Percentiles rank a stretch among this genome's conserved stretches.
phyloP scores from a whole-genome alignment of 1,284 basidiomycete genomes.

The Leccinum subatratum region DNA sequence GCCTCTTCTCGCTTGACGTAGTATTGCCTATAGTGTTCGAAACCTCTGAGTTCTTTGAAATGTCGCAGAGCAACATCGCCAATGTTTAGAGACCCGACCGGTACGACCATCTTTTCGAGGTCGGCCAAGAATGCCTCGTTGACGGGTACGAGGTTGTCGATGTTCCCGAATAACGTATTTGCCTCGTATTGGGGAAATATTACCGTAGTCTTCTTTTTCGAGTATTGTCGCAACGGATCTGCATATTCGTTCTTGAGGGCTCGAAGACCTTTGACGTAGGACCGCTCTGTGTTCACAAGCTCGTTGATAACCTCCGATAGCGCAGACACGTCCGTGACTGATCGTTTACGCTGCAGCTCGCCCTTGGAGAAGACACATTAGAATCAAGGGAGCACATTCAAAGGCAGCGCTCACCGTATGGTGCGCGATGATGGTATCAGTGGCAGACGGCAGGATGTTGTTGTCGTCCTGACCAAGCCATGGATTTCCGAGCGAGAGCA shows the following conservation, averaged over 20 bases:
- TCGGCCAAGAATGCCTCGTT: slow-evolving; percentile 85
- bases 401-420: slow-evolving; percentile 39
- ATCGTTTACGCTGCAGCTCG: slow-evolving; percentile 45
- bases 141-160: slow-evolving; percentile 82
- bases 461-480: slow-evolving; percentile 44
- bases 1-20: slow-evolving; percentile 92
- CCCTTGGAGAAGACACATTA: slow-evolving; percentile 35
- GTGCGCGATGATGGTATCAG: slow-evolving; percentile 36
- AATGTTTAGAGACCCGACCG: slow-evolving; percentile 55
- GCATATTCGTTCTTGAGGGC: slow-evolving; percentile 81
- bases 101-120: slow-evolving; percentile 70
- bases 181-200: slow-evolving; percentile 89
- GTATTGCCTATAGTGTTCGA: slow-evolving; percentile 89
- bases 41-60: slow-evolving; percentile 75
- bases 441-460: slow-evolving; percentile 39
- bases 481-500: slow-evolving; percentile 67
- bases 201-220: slow-evolving; percentile 76
- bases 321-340: slow-evolving; percentile 57
- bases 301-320: slow-evolving; percentile 70
- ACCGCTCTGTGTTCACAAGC: slow-evolving; percentile 71
- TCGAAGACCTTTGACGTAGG: slow-evolving; percentile 70
- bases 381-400: slow-evolving; percentile 2
- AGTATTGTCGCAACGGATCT: slow-evolving; percentile 82
- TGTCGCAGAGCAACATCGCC: slow-evolving; percentile 85
- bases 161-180: slow-evolving; percentile 89